Evolutionary conservation across 176 grass and related monocot species (phyloP).

Genomic region (Musa schizocarpa): DNA sequence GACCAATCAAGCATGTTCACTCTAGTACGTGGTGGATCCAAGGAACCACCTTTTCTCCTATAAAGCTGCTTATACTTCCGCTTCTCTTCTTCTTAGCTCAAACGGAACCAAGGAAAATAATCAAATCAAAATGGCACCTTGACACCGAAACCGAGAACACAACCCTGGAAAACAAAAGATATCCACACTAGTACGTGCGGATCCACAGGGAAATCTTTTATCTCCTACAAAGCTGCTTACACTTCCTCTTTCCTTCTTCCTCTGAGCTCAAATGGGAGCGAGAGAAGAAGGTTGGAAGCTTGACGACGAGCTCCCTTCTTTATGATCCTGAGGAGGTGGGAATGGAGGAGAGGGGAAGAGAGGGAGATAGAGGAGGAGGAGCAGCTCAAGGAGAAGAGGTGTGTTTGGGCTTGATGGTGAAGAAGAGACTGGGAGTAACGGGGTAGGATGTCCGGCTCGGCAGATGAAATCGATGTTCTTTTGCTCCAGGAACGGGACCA

Average conservation of each 20-base stretch:
- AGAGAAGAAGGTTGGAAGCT: not conserved
- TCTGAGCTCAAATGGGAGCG: not conserved
- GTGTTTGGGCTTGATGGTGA: not conserved
- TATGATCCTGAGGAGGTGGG: not conserved
- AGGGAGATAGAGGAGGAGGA: no score
- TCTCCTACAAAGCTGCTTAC: not conserved
- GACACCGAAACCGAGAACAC: not conserved
- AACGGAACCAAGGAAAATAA: no score
- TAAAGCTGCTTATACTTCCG: no score
- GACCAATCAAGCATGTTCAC: no score
- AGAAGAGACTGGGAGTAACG: slow-evolving; percentile 1
- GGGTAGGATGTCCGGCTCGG: not conserved
- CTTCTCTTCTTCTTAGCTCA: no score
- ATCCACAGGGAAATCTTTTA: no score
- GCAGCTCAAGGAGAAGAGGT: no score
- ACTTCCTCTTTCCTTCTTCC: not conserved
- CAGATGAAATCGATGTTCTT: not conserved
- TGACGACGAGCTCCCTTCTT: not conserved
- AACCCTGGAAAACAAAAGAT: not conserved
- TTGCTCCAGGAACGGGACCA: not conserved
- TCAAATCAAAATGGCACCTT: not conserved
- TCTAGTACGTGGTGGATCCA: no score
- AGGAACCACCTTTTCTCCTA: no score
- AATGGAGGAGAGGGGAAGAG: no score
- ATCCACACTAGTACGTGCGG: not conserved